Conservation (phyloP, 2,329 filamentous ascomycete species). For the Bipolaris oryzae region DNA sequence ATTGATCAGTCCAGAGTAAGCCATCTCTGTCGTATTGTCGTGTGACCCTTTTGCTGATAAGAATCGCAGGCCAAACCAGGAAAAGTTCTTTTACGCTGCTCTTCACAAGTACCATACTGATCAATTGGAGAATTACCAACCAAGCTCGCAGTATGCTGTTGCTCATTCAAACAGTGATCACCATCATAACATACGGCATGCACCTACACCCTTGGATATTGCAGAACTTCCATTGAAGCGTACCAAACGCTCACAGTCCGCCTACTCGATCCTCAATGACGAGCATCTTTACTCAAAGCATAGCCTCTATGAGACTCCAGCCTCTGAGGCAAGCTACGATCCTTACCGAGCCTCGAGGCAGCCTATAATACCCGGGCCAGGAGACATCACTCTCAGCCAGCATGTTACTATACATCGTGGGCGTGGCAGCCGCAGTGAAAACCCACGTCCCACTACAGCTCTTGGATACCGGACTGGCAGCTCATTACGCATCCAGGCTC, state of each 20-base stretch:
- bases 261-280: conserved; percentile 63
- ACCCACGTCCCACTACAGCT: conserved; percentile 44
- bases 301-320: conserved; percentile 57
- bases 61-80: conserved; percentile 74
- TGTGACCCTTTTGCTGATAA: background rate
- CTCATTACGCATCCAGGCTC: conserved; percentile 51
- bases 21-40: background rate
- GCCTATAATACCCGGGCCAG: conserved; percentile 49
- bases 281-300: conserved; percentile 57
- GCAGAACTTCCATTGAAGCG: conserved; percentile 43
- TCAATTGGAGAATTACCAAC: conserved; percentile 82
- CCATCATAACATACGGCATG: conserved; percentile 57
- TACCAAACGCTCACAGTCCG: conserved; percentile 58
- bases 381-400: conserved; percentile 62
- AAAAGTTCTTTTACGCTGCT: conserved; percentile 91
- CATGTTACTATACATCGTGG: conserved; percentile 72
- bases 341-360: conserved; percentile 76
- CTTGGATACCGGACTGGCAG: conserved; percentile 51
- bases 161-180: conserved; percentile 91
- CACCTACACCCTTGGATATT: conserved; percentile 34
- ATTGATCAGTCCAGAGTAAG: conserved; percentile 60
- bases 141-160: conserved; percentile 65
- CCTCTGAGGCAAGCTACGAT: conserved; percentile 73
- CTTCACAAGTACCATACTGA: conserved; percentile 82
- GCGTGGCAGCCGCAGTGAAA: conserved; percentile 43